phyloP scores from a whole-genome alignment of 306 rosid genomes.

The Rubus parviflorus region DNA sequence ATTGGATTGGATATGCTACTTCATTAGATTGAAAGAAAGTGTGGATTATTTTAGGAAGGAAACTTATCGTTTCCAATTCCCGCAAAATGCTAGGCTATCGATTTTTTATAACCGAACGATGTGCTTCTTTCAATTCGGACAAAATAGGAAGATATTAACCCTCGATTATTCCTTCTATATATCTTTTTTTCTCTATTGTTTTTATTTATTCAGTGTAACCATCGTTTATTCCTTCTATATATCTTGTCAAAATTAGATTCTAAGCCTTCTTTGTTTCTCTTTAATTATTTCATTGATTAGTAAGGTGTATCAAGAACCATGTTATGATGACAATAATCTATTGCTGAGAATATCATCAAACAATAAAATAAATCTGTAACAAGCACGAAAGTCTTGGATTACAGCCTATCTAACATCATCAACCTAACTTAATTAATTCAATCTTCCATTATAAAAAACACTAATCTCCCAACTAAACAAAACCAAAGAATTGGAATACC shows the following conservation, averaged over 20 bases:
- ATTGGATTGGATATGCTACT: not conserved
- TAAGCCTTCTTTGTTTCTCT: not conserved
- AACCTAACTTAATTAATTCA: constrained; percentile 19
- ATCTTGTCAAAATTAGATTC: not conserved
- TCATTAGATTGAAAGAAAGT: too few species aligned
- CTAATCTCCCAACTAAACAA: constrained; percentile 19
- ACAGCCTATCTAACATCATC: constrained; percentile 21
- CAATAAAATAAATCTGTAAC: not conserved
- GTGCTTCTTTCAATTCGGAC: not conserved
- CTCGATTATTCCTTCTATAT: not conserved
- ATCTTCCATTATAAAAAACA: constrained; percentile 4
- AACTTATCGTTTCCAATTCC: not conserved
- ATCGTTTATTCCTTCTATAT: not conserved
- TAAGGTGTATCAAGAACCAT: not conserved
- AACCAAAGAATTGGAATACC: constrained; percentile 19
- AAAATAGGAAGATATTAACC: not conserved
- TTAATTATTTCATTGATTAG: not conserved
- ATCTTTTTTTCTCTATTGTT: too few species aligned
- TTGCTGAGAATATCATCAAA: constrained; percentile 3
- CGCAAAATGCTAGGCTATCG: not conserved
- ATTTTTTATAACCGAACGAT: not conserved
- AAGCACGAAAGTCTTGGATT: constrained; percentile 8
- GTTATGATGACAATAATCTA: constrained; percentile 10
- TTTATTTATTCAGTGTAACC: not conserved
- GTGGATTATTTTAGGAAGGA: too few species aligned